phyloP scores from a whole-genome alignment of 2,329 filamentous ascomycete species.

The Hymenoscyphus infarciens region DNA sequence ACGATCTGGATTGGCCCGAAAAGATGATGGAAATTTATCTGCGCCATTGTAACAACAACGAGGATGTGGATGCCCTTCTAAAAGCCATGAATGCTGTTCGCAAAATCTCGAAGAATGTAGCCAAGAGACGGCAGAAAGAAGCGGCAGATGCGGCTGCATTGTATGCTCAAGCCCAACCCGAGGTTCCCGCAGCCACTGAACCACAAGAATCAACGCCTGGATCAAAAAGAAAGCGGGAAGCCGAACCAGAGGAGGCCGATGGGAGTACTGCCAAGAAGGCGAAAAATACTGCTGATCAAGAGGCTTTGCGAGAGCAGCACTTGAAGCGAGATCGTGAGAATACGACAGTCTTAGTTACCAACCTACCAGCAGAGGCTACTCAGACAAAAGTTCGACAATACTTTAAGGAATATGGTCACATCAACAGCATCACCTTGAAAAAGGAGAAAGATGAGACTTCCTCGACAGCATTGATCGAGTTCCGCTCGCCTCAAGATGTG shows the following conservation, averaged over 20 bases:
- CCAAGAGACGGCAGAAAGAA: constrained; percentile 63
- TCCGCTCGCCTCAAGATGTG: constrained; percentile 75
- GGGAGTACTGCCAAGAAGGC: constrained; percentile 63
- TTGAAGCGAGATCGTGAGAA: constrained; percentile 86
- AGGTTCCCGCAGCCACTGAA: constrained; percentile 32
- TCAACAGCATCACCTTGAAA: constrained; percentile 72
- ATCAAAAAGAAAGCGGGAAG: constrained; percentile 73
- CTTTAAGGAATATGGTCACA: constrained; percentile 84
- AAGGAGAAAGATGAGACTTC: constrained; percentile 57
- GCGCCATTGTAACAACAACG: constrained; percentile 85
- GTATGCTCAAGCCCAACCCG: constrained; percentile 40
- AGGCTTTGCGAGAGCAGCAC: constrained; percentile 37
- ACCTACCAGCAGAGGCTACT: constrained; percentile 66
- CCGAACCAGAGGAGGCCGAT: constrained; percentile 47
- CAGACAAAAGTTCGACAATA: constrained; percentile 79
- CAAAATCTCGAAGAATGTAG: constrained; percentile 61
- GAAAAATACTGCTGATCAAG: constrained; percentile 36
- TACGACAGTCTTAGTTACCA: constrained; percentile 75
- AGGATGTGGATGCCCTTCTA: constrained; percentile 71
- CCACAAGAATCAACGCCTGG: constrained; percentile 25
- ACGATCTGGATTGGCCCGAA: constrained; percentile 72
- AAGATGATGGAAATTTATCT: constrained; percentile 70
- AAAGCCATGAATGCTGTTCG: constrained; percentile 70
- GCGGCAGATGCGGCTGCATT: constrained; percentile 55
- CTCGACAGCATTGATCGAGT: constrained; percentile 77